Evolutionary conservation across 768 basidiomycete genomes (phyloP), one percentile per base, ranked within the genome.

Genomic region (Termitomyces sp.): DNA sequence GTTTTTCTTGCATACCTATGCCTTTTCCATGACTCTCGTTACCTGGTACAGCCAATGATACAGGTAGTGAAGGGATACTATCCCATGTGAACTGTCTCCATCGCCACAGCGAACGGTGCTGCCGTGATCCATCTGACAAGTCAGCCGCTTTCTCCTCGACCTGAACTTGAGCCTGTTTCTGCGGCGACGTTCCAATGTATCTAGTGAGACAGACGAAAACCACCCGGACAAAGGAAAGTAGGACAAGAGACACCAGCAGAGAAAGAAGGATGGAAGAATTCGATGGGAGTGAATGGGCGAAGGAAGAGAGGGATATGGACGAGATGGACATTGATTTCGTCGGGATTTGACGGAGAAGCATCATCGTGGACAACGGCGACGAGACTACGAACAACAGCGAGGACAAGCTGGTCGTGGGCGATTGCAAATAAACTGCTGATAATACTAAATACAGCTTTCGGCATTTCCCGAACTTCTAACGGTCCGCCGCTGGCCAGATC

Each of bases 51-150:
- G 61, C 58, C 16, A 70, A 60, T 10, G 69, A 67, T 2, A 69
- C 62, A 35, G 70, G 69, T 2, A 69, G 61, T 5, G 68, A 61
- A n/a, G 69, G 69, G 1, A 70, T 61, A 48, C 62, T 65, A 46
- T 68, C 66, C 67, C 66, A 67, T 45, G 61, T 58, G 32, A 69
- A 26, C 12, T 64, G 60, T 20, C 63, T 65, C 65, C 64, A 66
- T n/a, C 56, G 58, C 65, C 66, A 66, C 57, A 61, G 62, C 64
- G 58, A 63, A 53, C 57, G 62, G 38, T 40, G 58, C 58, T 54
- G 57, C 28, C 55, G 57, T 47, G 57, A 43, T 40, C 58, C 57
- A 20, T 59, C 53, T 28, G 55, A 26, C 24, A 35, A 30, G 48
- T 58, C 51, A 42, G 54, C 53, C 55, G 54, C 38, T 54, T 68